Evolutionary conservation across 148 eudicot species (phyloP).

Genomic region (Fagopyrum tataricum): DNA sequence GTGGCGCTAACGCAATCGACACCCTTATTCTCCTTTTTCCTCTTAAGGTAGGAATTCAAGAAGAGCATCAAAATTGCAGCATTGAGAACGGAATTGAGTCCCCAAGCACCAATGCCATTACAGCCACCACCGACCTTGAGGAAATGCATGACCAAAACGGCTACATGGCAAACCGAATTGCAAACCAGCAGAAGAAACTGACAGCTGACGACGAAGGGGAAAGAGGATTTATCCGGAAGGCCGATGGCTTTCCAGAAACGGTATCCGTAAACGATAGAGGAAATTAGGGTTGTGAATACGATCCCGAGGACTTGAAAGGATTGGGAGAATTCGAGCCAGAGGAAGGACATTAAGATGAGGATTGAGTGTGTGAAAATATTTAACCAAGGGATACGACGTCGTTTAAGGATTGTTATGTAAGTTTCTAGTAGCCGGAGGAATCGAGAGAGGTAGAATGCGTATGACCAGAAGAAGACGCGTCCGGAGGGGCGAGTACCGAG

Average conservation of each 20-base stretch:
- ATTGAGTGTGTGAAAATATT: slow-evolving; percentile 52
- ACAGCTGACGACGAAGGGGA: slow-evolving; percentile 62
- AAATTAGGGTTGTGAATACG: slow-evolving; percentile 42
- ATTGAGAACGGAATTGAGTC: slow-evolving; percentile 60
- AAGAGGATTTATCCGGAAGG: slow-evolving; percentile 45
- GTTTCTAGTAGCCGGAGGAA: slow-evolving; percentile 57
- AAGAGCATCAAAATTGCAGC: slow-evolving; percentile 55
- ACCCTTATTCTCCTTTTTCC: slow-evolving; percentile 17
- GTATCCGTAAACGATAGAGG: slow-evolving; percentile 63
- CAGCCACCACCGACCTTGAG: slow-evolving; percentile 56
- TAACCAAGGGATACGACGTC: slow-evolving; percentile 31
- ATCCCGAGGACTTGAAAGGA: slow-evolving; percentile 73
- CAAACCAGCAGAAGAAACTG: slow-evolving; percentile 50
- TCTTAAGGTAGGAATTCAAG: slow-evolving; percentile 53
- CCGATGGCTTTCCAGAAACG: slow-evolving; percentile 81
- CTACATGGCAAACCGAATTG: slow-evolving; percentile 52
- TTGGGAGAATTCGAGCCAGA: slow-evolving; percentile 88
- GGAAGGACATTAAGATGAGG: slow-evolving; percentile 55
- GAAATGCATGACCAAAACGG: slow-evolving; percentile 58
- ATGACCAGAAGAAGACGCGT: slow-evolving; percentile 94
- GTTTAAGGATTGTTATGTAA: slow-evolving; percentile 33
- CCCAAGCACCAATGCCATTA: slow-evolving; percentile 87
- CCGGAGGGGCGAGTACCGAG: slow-evolving; percentile 87
- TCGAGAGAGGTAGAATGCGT: slow-evolving; percentile 68
- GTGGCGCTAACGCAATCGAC: neutral